Percentiles rank a stretch among this genome's conserved stretches.
phyloP scores from a whole-genome alignment of 1,284 basidiomycete genomes.

The Heterobasidion annosum region DNA sequence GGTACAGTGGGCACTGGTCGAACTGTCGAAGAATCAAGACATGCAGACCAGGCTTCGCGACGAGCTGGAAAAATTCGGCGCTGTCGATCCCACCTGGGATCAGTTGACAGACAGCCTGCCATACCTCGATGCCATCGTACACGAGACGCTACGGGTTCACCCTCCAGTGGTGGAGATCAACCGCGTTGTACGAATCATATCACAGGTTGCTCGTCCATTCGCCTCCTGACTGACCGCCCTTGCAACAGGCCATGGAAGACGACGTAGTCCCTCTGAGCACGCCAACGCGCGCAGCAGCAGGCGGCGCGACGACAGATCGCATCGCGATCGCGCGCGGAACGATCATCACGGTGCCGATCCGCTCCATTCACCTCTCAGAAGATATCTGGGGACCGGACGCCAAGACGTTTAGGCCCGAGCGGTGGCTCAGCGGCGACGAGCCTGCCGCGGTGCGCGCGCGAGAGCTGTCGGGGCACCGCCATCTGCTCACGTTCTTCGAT shows the following conservation, averaged over 20 bases:
- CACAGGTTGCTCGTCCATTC: not conserved
- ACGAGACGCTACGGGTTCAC: conserved; percentile 17
- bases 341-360: conserved; percentile 27
- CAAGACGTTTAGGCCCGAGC: conserved; percentile 16
- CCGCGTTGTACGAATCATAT: conserved; percentile 11
- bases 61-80: not conserved
- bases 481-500: conserved; percentile 30
- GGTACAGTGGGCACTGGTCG: not conserved
- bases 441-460: conserved; percentile 17
- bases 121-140: conserved; percentile 20
- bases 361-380: conserved; percentile 35
- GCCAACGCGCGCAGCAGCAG: conserved; percentile 25
- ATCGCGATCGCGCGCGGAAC: conserved; percentile 38
- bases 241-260: conserved; percentile 26
- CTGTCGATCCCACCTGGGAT: not conserved
- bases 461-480: conserved; percentile 30
- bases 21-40: not conserved
- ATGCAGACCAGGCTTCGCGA: not conserved
- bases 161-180: conserved; percentile 12
- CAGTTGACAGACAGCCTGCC: not conserved
- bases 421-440: conserved; percentile 17
- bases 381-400: conserved; percentile 33
- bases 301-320: conserved; percentile 27
- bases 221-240: not conserved
- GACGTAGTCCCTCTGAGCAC: conserved; percentile 42